Conservation (phyloP, 371 early-diverging fungal genomes). For the Astathelohania contejeani region DNA sequence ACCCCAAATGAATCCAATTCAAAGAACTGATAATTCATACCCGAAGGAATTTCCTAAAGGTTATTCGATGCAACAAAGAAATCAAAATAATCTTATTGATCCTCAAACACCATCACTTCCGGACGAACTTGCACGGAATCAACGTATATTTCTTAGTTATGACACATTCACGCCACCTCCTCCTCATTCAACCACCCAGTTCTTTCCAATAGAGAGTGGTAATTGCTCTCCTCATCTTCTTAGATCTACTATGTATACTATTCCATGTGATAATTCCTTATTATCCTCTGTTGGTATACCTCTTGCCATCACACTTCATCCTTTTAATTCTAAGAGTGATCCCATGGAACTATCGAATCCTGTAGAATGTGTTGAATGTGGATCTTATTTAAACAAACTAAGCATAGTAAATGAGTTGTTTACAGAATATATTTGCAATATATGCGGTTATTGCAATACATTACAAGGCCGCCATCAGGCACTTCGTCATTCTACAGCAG, state of each 20-base stretch:
- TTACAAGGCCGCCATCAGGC: neutral
- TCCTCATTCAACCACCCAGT: slow-evolving; percentile 34
- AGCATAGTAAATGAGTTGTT: neutral
- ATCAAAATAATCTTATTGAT: too few relatives aligned
- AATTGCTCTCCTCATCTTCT: slow-evolving; percentile 32
- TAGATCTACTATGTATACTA: slow-evolving; percentile 44
- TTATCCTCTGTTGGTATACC: slow-evolving; percentile 44
- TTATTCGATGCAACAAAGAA: too few relatives aligned
- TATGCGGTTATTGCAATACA: slow-evolving; percentile 38
- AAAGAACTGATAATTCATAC: too few relatives aligned
- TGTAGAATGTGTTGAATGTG: slow-evolving; percentile 40
- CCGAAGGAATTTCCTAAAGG: too few relatives aligned
- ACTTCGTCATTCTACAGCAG: slow-evolving; percentile 6
- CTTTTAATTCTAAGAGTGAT: slow-evolving; percentile 34
- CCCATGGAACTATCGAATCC: slow-evolving; percentile 9
- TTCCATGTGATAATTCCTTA: slow-evolving; percentile 37
- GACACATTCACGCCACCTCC: slow-evolving; percentile 23
- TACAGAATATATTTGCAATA: slow-evolving; percentile 38
- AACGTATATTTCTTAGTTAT: neutral
- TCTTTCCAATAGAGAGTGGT: slow-evolving; percentile 22
- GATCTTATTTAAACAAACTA: slow-evolving; percentile 27
- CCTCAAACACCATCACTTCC: neutral
- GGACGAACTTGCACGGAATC: neutral
- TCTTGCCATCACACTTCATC: slow-evolving; percentile 36
- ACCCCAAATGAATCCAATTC: too few relatives aligned